Percentiles rank a stretch among this genome's conserved stretches.
Evolutionary conservation across 1,284 basidiomycete species (phyloP).

Genomic region (Trichosporon sp.): DNA sequence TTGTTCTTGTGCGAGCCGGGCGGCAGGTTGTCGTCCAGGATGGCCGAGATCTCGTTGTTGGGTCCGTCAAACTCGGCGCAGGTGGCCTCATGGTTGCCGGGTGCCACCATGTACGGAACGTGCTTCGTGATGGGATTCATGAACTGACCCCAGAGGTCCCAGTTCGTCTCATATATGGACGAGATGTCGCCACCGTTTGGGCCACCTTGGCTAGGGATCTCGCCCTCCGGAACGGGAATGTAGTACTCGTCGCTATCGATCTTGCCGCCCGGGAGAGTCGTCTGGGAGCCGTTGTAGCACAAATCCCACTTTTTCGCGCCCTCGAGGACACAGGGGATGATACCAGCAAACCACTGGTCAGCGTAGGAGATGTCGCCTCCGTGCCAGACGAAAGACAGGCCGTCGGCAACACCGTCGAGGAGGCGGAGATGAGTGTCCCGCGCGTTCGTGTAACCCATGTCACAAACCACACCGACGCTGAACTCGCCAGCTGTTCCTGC

Average conservation of each 20-base stretch:
- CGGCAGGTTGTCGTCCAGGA: conserved; percentile 19
- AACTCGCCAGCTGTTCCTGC: conserved; percentile 24
- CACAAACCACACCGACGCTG: conserved; percentile 34
- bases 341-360: conserved; percentile 36
- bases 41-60: conserved; percentile 17
- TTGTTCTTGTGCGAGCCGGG: conserved; percentile 1
- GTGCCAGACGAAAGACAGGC: conserved; percentile 31
- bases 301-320: conserved; percentile 10
- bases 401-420: conserved; percentile 23
- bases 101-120: conserved; percentile 28
- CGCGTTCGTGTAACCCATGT: conserved; percentile 46
- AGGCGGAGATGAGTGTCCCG: conserved; percentile 35
- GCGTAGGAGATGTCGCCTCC: conserved; percentile 46
- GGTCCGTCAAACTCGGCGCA: conserved; percentile 29
- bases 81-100: conserved; percentile 24
- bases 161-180: conserved; percentile 34
- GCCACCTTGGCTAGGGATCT: conserved; percentile 26
- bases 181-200: conserved; percentile 29
- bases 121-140: conserved; percentile 32
- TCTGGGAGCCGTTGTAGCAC: conserved; percentile 31
- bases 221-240: conserved; percentile 24
- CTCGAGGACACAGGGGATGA: conserved; percentile 17
- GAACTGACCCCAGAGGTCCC: conserved; percentile 45
- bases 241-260: conserved; percentile 23
- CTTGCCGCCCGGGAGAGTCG: conserved; percentile 8